Percentiles rank a stretch among this genome's conserved stretches.
Evolutionary conservation across 495 filamentous ascomycete species (phyloP).

Genomic region (Lasiosphaeria hispida): DNA sequence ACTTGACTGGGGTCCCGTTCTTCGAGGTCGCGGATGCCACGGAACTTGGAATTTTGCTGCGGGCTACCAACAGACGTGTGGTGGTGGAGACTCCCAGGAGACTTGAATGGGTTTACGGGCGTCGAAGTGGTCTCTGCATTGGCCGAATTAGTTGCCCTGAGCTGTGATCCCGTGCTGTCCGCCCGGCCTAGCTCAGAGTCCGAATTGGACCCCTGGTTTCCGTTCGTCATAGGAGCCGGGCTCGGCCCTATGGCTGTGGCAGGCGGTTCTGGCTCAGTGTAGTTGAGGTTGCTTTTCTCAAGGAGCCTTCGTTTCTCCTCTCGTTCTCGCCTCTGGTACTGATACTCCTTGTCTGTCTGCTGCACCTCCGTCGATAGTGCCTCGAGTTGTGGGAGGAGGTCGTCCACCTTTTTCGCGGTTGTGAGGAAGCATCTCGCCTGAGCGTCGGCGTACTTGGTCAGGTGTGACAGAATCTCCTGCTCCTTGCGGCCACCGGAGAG

Average conservation of each 20-base stretch:
- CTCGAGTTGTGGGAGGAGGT: constrained; percentile 84
- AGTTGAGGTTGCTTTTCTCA: constrained; percentile 83
- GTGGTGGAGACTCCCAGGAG: constrained; percentile 43
- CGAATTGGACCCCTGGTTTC: constrained; percentile 38
- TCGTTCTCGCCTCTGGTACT: constrained; percentile 85
- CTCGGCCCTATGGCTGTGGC: constrained; percentile 26
- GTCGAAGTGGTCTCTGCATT: constrained; percentile 23
- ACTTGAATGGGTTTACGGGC: constrained; percentile 39
- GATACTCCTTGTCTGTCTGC: constrained; percentile 92
- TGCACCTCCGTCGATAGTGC: constrained; percentile 86
- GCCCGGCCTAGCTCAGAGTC: constrained; percentile 68
- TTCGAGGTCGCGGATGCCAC: constrained; percentile 84
- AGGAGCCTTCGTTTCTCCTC: constrained; percentile 87
- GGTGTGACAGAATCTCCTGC: constrained; percentile 91
- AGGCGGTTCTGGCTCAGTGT: constrained; percentile 66
- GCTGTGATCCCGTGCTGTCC: constrained; percentile 69
- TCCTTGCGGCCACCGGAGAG: constrained; percentile 96
- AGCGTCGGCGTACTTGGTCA: constrained; percentile 90
- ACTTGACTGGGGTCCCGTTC: constrained; percentile 63
- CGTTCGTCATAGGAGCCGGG: constrained; percentile 37
- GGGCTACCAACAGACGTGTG: constrained; percentile 44
- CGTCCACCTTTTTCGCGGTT: constrained; percentile 82
- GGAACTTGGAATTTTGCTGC: constrained; percentile 66
- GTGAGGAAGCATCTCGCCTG: constrained; percentile 81
- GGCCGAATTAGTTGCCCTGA: constrained; percentile 44